Conservation (phyloP, 495 filamentous ascomycete species). For the Hamigera avellanea region DNA sequence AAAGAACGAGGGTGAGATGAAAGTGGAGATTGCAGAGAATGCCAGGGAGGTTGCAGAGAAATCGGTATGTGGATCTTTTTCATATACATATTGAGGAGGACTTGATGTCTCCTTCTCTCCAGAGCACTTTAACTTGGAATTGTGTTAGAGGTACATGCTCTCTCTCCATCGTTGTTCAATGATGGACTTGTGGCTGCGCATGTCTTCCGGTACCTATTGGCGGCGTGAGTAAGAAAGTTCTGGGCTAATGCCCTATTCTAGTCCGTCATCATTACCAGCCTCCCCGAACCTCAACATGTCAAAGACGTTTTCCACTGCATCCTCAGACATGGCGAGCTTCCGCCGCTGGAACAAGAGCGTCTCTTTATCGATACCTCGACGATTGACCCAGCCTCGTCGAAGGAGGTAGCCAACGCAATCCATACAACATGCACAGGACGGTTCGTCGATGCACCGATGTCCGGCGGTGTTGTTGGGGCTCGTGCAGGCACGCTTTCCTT, state of each 20-base stretch:
- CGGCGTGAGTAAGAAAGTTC: not conserved
- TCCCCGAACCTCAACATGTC: conserved; percentile 73
- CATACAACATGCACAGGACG: conserved; percentile 39
- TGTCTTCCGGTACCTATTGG: no score
- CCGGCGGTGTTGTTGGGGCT: conserved; percentile 77
- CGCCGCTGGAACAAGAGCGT: conserved; percentile 33
- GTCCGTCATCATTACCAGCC: conserved; percentile 68
- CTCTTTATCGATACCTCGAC: conserved; percentile 78
- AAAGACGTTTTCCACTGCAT: conserved; percentile 59
- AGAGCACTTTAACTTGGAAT: not conserved
- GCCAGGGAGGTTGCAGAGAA: conserved; percentile 55
- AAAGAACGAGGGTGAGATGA: conserved; percentile 24
- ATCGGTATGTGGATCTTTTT: conserved; percentile 47
- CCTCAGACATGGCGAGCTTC: conserved; percentile 34
- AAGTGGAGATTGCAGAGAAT: conserved; percentile 44
- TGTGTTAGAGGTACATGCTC: not conserved
- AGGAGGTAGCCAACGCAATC: conserved; percentile 51
- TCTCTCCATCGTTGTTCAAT: no score
- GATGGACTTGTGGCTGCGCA: no score
- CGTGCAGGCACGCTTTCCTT: conserved; percentile 65
- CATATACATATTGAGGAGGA: not conserved
- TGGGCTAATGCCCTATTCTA: conserved; percentile 21
- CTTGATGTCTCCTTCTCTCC: not conserved
- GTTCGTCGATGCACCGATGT: conserved; percentile 77
- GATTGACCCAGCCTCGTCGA: conserved; percentile 71